Conservation (phyloP, 139 green algal genomes). For the Eudorina sp. region DNA sequence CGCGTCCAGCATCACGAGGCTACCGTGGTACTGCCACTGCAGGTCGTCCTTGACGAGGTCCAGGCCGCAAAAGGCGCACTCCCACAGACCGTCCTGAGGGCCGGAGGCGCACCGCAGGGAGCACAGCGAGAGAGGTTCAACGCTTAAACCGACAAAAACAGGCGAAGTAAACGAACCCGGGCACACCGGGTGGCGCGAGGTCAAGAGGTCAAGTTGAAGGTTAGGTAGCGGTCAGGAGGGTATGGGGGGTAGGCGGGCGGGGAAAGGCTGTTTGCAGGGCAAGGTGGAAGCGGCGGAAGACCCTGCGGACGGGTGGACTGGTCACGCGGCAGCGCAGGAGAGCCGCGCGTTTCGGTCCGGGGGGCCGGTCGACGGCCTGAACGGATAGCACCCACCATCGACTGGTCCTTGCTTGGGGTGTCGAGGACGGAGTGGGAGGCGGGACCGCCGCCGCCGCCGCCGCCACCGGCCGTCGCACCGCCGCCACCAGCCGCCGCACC, state of each 20-base stretch:
- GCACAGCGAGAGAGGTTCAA: too few species aligned
- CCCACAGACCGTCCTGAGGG: slow-evolving; percentile 31
- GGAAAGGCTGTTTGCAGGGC: too few species aligned
- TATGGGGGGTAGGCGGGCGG: too few species aligned
- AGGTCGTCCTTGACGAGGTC: slow-evolving; percentile 1
- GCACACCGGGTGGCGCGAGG: too few species aligned
- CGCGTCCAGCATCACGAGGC: not conserved
- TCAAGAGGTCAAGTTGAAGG: too few species aligned
- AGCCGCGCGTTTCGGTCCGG: not conserved
- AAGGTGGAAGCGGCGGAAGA: too few species aligned
- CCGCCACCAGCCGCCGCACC: not conserved
- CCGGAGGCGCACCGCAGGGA: not conserved
- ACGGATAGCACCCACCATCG: slow-evolving; percentile 11
- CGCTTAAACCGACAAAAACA: too few species aligned
- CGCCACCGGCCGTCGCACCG: not conserved
- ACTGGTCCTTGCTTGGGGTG: slow-evolving; percentile 46
- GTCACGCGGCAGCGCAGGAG: too few species aligned
- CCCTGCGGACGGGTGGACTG: too few species aligned
- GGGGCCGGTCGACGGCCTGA: not conserved
- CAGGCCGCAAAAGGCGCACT: slow-evolving; percentile 18
- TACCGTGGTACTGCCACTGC: not conserved
- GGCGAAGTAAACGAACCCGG: too few species aligned
- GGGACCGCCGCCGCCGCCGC: not conserved
- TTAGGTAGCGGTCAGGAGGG: too few species aligned
- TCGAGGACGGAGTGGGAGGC: not conserved